Evolutionary conservation across 768 basidiomycete species (phyloP).

Genomic region (Mycena amicta): DNA sequence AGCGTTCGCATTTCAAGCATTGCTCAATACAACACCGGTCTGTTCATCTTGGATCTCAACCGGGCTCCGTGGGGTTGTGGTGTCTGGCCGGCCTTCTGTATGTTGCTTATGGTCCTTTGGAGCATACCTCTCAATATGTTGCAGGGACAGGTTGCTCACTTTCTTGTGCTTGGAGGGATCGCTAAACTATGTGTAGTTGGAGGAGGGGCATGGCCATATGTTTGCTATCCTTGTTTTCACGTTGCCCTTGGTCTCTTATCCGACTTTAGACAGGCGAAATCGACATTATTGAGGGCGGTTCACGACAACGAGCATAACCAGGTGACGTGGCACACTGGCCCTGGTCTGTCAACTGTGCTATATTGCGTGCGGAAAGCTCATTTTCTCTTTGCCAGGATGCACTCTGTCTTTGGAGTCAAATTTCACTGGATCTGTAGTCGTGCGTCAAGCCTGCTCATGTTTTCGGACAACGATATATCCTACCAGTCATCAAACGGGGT

Average conservation of each 20-base stretch:
- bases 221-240: slow-evolving; percentile 34
- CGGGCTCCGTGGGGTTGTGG: slow-evolving; percentile 91
- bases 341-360: slow-evolving; percentile 43
- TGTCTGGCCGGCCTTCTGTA: slow-evolving; percentile 21
- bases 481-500: too few species aligned
- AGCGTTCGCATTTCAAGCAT: slow-evolving; percentile 80
- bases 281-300: slow-evolving; percentile 80
- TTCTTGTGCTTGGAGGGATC: not conserved
- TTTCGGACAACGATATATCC: not conserved
- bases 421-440: slow-evolving; percentile 67
- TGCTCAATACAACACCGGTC: slow-evolving; percentile 67
- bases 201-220: slow-evolving; percentile 62
- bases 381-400: slow-evolving; percentile 49
- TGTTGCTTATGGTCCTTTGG: not conserved
- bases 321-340: slow-evolving; percentile 77
- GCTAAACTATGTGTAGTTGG: slow-evolving; percentile 42
- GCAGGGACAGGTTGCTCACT: slow-evolving; percentile 18
- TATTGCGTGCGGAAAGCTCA: not conserved
- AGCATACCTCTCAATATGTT: not conserved
- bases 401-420: slow-evolving; percentile 52
- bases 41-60: slow-evolving; percentile 83
- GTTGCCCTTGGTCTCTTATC: slow-evolving; percentile 18
- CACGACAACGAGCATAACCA: slow-evolving; percentile 86
- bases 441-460: slow-evolving; percentile 34
- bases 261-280: slow-evolving; percentile 71